Percentiles rank a stretch among this genome's conserved stretches.
Evolutionary conservation across 768 basidiomycete species (phyloP).

Genomic region (Russula sp.): DNA sequence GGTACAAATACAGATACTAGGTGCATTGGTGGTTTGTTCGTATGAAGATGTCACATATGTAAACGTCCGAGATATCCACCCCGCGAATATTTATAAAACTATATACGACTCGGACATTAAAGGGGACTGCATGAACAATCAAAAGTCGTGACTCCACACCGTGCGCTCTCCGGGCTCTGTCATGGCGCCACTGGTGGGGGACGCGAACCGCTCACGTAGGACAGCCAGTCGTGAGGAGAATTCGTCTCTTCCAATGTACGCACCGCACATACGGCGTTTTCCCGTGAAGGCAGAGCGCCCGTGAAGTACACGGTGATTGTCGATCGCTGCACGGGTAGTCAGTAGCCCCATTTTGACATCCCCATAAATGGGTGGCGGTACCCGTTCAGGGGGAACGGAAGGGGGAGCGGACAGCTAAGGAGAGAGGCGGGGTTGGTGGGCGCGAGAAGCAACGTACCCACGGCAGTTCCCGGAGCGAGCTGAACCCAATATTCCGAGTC

Average conservation of each 20-base stretch:
- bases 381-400: neutral
- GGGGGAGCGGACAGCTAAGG: neutral
- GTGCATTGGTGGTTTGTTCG: neutral
- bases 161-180: conserved; percentile 6
- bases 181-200: conserved; percentile 15
- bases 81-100: neutral
- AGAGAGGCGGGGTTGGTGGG: neutral
- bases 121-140: neutral
- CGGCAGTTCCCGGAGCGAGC: conserved; percentile 77
- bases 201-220: conserved; percentile 50
- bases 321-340: conserved; percentile 51
- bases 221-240: conserved; percentile 73
- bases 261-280: conserved; percentile 88
- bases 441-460: conserved; percentile 44
- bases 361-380: neutral
- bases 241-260: conserved; percentile 90
- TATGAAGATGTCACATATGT: neutral
- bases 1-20: neutral
- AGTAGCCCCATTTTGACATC: neutral
- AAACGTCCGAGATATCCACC: neutral
- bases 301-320: conserved; percentile 92
- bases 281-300: conserved; percentile 90
- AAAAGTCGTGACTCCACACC: conserved; percentile 24
- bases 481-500: conserved; percentile 93
- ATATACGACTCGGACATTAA: too few relatives aligned